Conservation (phyloP, 495 filamentous ascomycete genomes). For the Oleoguttula mirabilis region DNA sequence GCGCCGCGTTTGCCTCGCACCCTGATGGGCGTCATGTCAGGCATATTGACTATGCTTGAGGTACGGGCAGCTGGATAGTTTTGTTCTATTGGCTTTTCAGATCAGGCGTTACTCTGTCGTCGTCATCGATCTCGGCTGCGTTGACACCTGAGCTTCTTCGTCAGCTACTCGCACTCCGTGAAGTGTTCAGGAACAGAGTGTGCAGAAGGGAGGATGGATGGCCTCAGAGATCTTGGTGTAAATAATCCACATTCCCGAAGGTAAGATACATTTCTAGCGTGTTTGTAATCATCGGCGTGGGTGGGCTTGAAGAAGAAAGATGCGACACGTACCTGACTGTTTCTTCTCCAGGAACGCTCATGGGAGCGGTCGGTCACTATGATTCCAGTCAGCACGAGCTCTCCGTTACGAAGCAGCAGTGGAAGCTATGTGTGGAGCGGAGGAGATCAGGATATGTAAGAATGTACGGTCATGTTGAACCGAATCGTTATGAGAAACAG, state of each 20-base stretch:
- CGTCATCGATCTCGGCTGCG: neutral
- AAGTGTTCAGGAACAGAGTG: neutral
- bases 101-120: neutral
- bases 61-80: neutral
- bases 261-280: slow-evolving; percentile 17
- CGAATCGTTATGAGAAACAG: slow-evolving; percentile 9
- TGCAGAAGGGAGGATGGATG: neutral
- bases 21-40: slow-evolving; percentile 8
- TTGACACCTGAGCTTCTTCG: neutral
- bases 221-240: slow-evolving; percentile 22
- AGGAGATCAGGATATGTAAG: slow-evolving; percentile 12
- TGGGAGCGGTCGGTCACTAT: neutral
- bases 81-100: too few species aligned
- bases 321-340: neutral
- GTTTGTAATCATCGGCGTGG: slow-evolving; percentile 17
- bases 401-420: neutral
- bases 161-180: neutral
- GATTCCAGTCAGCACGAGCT: neutral
- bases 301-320: neutral
- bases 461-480: slow-evolving; percentile 5
- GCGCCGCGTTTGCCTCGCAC: slow-evolving; percentile 15
- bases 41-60: neutral
- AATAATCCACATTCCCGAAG: slow-evolving; percentile 4
- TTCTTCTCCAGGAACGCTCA: neutral
- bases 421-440: neutral